Evolutionary conservation across 768 basidiomycete genomes (phyloP).

Genomic region (Podaxis mareebaensis): DNA sequence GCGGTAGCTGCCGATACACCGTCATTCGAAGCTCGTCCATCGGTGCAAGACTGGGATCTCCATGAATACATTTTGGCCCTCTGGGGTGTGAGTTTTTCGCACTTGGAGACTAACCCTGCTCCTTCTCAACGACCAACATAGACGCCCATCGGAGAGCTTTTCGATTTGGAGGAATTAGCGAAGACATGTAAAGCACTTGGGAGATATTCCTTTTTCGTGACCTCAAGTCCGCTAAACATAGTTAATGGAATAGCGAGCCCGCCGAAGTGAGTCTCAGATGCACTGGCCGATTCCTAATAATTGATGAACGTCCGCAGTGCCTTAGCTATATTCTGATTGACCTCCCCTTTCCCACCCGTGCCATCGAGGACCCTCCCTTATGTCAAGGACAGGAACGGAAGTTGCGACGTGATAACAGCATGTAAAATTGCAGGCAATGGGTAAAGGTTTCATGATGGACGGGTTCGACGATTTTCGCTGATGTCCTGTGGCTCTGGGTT

Average conservation of each 20-base stretch:
- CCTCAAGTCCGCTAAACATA: conserved; percentile 27
- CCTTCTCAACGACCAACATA: conserved; percentile 1
- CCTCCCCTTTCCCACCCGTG: not conserved
- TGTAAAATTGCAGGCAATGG: too few relatives aligned
- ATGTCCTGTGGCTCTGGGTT: too few relatives aligned
- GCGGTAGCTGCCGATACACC: conserved; percentile 27
- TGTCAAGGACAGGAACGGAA: too few relatives aligned
- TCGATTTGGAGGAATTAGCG: conserved; percentile 27
- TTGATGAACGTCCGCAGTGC: not conserved
- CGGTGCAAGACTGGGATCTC: conserved; percentile 24
- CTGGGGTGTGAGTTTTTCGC: conserved; percentile 25
- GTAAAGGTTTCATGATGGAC: too few relatives aligned
- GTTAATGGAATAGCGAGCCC: conserved; percentile 29
- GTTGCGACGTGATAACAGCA: not conserved
- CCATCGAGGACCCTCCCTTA: too few relatives aligned
- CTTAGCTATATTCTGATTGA: conserved; percentile 9
- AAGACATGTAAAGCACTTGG: conserved; percentile 23
- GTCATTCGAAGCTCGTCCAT: conserved; percentile 26
- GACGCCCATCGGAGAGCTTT: conserved; percentile 29
- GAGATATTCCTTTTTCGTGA: conserved; percentile 27
- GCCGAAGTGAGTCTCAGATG: conserved; percentile 22
- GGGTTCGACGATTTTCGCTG: too few relatives aligned
- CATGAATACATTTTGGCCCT: conserved; percentile 27
- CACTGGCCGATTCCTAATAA: not conserved
- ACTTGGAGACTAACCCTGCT: not conserved